Evolutionary conservation across 345 rosid species (phyloP).

Genomic region (Mercurialis annua): DNA sequence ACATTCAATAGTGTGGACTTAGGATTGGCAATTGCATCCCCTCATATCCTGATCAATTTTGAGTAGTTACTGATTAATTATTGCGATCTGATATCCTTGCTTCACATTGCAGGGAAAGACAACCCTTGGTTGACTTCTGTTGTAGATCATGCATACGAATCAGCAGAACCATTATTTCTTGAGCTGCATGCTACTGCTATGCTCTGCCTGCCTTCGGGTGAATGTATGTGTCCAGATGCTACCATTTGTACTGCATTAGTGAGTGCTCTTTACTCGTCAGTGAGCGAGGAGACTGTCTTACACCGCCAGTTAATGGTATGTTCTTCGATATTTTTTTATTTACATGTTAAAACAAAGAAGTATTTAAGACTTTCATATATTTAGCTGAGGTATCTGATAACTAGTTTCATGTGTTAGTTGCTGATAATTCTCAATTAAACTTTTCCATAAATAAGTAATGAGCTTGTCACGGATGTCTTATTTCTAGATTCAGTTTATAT

Average conservation of each 20-base stretch:
- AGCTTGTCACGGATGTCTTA: constrained; percentile 9
- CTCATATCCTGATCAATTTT: neutral
- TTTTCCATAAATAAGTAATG: constrained; percentile 1
- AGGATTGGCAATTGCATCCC: neutral
- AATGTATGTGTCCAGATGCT: constrained; percentile 86
- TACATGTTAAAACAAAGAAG: neutral
- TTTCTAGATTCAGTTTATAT: neutral
- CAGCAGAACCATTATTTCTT: constrained; percentile 53
- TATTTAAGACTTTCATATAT: neutral
- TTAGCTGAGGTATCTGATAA: neutral
- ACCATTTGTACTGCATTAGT: constrained; percentile 76
- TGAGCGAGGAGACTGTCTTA: constrained; percentile 72
- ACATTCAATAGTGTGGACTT: neutral
- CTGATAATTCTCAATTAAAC: neutral
- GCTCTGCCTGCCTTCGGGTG: constrained; percentile 95
- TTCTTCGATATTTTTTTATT: constrained; percentile 1
- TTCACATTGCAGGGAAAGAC: constrained; percentile 49
- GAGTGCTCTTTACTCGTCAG: constrained; percentile 90
- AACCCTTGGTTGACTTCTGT: constrained; percentile 65
- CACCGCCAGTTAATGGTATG: constrained; percentile 80
- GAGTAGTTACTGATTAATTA: neutral
- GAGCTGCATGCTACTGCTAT: constrained; percentile 85
- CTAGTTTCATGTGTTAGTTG: neutral
- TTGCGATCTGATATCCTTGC: neutral
- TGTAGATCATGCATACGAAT: constrained; percentile 53